phyloP scores from a whole-genome alignment of 1,139 yeast genomes.

The Meyerozyma smithsonii region DNA sequence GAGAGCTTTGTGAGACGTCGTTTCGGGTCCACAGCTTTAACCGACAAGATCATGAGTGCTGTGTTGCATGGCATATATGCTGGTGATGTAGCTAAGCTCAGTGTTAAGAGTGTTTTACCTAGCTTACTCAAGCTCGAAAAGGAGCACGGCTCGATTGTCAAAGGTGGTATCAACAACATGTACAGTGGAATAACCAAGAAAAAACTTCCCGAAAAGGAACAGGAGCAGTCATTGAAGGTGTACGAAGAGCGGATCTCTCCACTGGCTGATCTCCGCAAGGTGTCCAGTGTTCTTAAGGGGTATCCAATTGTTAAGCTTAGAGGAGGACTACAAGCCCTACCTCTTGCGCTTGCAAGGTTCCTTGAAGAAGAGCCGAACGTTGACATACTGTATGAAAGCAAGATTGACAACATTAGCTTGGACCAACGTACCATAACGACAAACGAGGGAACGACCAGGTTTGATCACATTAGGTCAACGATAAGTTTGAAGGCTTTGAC shows the following conservation, averaged over 20 bases:
- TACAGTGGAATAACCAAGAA: constrained; percentile 9
- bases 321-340: constrained; percentile 52
- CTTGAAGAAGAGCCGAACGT: constrained; percentile 38
- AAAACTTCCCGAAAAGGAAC: constrained; percentile 4
- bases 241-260: constrained; percentile 37
- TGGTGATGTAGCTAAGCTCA: constrained; percentile 67
- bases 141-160: constrained; percentile 56
- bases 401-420: constrained; percentile 19
- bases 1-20: constrained; percentile 64
- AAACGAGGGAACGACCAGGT: constrained; percentile 12
- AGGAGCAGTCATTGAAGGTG: constrained; percentile 15
- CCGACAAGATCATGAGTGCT: constrained; percentile 73
- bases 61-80: constrained; percentile 88
- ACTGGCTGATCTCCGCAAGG: constrained; percentile 27
- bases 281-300: constrained; percentile 33
- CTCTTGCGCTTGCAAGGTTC: constrained; percentile 34
- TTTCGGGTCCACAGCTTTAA: constrained; percentile 52
- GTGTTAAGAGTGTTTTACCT: constrained; percentile 58
- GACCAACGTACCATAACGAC: constrained; percentile 10
- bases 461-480: constrained; percentile 57
- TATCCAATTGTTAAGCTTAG: constrained; percentile 51
- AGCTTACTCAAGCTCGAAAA: constrained; percentile 51
- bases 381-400: constrained; percentile 22
- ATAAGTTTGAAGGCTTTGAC: constrained; percentile 38
- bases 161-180: constrained; percentile 20